Evolutionary conservation across 768 basidiomycete genomes (phyloP).

Genomic region (Boletales sp.): DNA sequence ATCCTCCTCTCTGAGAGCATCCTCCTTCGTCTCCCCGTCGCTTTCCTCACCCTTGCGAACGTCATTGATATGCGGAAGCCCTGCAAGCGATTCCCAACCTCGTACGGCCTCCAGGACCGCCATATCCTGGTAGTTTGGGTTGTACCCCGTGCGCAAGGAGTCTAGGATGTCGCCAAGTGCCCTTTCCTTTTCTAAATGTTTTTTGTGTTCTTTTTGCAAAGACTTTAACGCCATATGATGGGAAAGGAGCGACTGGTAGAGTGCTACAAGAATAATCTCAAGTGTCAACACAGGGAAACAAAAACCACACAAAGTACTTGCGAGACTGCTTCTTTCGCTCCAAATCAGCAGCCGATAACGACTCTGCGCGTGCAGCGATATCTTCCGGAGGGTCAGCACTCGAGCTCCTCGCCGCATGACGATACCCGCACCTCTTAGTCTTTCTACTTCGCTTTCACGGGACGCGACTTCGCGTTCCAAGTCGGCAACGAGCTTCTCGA

Average conservation of each 20-base stretch:
- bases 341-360: constrained; percentile 72
- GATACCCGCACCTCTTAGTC: constrained; percentile 55
- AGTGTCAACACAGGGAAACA: neutral
- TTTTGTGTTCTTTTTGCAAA: constrained; percentile 67
- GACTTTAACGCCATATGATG: constrained; percentile 77
- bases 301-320: constrained; percentile 36
- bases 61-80: constrained; percentile 69
- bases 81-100: constrained; percentile 80
- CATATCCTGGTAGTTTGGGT: constrained; percentile 99
- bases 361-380: constrained; percentile 74
- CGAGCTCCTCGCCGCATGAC: neutral
- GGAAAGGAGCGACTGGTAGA: constrained; percentile 69
- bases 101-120: constrained; percentile 95
- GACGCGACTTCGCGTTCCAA: constrained; percentile 55
- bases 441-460: constrained; percentile 68
- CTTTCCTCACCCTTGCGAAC: constrained; percentile 47
- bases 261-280: constrained; percentile 45
- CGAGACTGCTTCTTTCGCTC: constrained; percentile 86
- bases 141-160: constrained; percentile 79
- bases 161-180: constrained; percentile 81
- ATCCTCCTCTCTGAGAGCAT: constrained; percentile 27
- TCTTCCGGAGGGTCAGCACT: constrained; percentile 41
- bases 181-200: constrained; percentile 70
- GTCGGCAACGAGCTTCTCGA: constrained; percentile 61
- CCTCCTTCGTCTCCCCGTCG: constrained; percentile 28